Conservation (phyloP, 805 yeast species). For the Candida golubevii region DNA sequence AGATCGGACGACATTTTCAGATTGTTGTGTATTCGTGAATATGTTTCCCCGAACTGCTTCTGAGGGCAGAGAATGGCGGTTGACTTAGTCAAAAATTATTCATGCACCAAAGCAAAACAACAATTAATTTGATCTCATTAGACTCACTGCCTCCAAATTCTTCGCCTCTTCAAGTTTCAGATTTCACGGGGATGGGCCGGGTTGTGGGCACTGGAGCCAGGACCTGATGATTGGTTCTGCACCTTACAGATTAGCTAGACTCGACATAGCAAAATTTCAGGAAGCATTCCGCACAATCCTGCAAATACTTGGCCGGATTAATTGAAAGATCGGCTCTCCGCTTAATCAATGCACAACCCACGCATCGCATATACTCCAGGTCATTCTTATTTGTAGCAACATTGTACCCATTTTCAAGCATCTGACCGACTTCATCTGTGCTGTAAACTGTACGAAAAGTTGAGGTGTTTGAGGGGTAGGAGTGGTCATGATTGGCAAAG, state of each 20-base stretch:
- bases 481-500: slow-evolving; percentile 40
- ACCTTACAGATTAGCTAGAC: background rate
- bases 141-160: no score
- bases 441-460: slow-evolving; percentile 55
- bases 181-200: no score
- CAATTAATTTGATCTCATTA: no score
- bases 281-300: slow-evolving; percentile 8
- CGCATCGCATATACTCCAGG: slow-evolving; percentile 39
- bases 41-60: no score
- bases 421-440: slow-evolving; percentile 35
- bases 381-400: slow-evolving; percentile 47
- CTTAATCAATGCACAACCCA: slow-evolving; percentile 56
- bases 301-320: background rate
- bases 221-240: no score
- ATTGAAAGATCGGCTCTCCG: slow-evolving; percentile 20
- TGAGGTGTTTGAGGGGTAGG: slow-evolving; percentile 49
- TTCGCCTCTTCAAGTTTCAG: no score
- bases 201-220: no score
- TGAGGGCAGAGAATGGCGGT: no score
- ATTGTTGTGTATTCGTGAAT: no score
- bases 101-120: no score
- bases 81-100: no score
- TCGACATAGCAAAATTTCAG: slow-evolving; percentile 9
- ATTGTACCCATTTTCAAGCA: slow-evolving; percentile 51
- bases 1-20: no score